Conservation (phyloP, 106 monocot genomes). For the Ottelia alismoides region DNA sequence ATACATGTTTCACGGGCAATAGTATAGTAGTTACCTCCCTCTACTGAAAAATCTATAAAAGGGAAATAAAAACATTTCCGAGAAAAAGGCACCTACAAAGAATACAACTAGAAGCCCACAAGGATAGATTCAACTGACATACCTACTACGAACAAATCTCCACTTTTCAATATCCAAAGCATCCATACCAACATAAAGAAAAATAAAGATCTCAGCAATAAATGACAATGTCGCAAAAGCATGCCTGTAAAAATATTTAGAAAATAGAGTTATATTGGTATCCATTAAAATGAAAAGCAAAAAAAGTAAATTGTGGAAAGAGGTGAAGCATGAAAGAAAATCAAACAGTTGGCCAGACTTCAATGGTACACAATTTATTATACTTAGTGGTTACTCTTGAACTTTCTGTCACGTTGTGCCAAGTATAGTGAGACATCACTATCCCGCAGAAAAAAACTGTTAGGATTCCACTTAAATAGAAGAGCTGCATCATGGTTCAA, state of each 20-base stretch:
- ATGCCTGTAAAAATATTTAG: not conserved
- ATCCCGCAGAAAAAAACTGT: conserved; percentile 95
- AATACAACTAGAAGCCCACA: too few relatives aligned
- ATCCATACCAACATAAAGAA: conserved; percentile 78
- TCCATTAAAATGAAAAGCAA: too few relatives aligned
- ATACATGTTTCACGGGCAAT: too few relatives aligned
- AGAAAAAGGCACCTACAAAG: too few relatives aligned
- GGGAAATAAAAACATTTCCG: too few relatives aligned
- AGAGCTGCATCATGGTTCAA: conserved; percentile 58
- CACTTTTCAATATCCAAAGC: conserved; percentile 20
- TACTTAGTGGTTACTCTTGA: conserved; percentile 94
- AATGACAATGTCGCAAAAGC: conserved; percentile 3
- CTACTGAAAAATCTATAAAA: too few relatives aligned
- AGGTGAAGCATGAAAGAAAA: too few relatives aligned
- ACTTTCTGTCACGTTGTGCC: conserved; percentile 99
- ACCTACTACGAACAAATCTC: conserved; percentile 1
- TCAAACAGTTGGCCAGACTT: too few relatives aligned
- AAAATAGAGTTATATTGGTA: too few relatives aligned
- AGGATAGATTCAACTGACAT: too few relatives aligned
- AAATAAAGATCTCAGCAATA: not conserved
- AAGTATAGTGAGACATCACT: conserved; percentile 98
- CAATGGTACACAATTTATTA: not conserved
- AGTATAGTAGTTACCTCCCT: too few relatives aligned
- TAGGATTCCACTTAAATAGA: conserved; percentile 78
- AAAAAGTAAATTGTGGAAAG: too few relatives aligned